A percentile compares a stretch with the other conserved stretches of the same genome.
Evolutionary conservation across 2,329 filamentous ascomycete species (phyloP).

Genomic region (Aspergillus tamarii): DNA sequence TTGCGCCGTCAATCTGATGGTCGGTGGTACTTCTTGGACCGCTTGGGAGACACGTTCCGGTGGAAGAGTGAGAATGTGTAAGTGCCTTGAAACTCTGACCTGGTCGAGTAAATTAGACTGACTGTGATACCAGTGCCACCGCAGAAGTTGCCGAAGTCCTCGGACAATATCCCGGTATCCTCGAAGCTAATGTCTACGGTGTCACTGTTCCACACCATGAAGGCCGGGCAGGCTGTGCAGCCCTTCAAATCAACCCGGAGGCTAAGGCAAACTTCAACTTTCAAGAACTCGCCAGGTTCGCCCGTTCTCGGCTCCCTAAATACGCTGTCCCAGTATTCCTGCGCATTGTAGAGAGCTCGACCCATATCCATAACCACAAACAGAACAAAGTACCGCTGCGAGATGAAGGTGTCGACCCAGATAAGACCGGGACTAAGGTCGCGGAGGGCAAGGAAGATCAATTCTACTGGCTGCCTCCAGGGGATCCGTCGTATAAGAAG

Average conservation of each 20-base stretch:
- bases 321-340: conserved; percentile 79
- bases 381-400: conserved; percentile 75
- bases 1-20: conserved; percentile 65
- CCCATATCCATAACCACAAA: conserved; percentile 69
- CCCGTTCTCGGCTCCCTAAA: conserved; percentile 63
- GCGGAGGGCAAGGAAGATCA: conserved; percentile 47
- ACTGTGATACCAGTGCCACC: conserved; percentile 45
- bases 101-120: not conserved
- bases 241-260: conserved; percentile 57
- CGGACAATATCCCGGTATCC: conserved; percentile 60
- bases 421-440: conserved; percentile 49
- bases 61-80: conserved; percentile 74
- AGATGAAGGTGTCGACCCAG: conserved; percentile 67
- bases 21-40: conserved; percentile 70
- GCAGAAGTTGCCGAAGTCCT: conserved; percentile 69
- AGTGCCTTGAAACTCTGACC: conserved; percentile 3
- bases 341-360: conserved; percentile 56
- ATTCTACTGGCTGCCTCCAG: conserved; percentile 56
- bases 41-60: conserved; percentile 73
- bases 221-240: conserved; percentile 68
- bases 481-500: conserved; percentile 58
- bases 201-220: conserved; percentile 68
- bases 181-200: conserved; percentile 73
- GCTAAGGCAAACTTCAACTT: conserved; percentile 60
- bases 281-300: conserved; percentile 61